Evolutionary conservation across 495 filamentous ascomycete species (phyloP).

Genomic region (Xylaria castorea): DNA sequence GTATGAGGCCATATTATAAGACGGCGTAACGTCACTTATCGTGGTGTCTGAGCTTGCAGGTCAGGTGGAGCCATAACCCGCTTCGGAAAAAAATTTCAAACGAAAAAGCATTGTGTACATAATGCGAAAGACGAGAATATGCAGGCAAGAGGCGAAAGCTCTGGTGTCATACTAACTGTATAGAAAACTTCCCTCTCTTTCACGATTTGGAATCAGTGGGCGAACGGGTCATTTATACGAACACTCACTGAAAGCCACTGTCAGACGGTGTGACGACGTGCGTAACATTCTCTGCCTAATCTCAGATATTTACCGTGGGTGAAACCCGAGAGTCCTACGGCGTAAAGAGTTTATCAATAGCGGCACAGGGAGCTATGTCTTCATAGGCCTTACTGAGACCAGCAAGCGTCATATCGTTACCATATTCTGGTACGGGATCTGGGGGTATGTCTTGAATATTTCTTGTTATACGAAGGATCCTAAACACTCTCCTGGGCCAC

Average conservation of each 20-base stretch:
- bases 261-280: conserved; percentile 5
- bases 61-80: neutral
- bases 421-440: neutral
- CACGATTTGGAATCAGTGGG: conserved; percentile 4
- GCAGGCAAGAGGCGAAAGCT: neutral
- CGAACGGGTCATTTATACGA: neutral
- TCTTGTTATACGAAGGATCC: neutral
- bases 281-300: neutral
- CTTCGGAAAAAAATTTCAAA: neutral
- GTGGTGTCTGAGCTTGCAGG: neutral
- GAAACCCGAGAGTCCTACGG: conserved; percentile 7
- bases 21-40: neutral
- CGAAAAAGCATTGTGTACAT: neutral
- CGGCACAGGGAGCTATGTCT: neutral
- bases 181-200: neutral
- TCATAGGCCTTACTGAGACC: neutral
- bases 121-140: neutral
- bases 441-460: neutral
- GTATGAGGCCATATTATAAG: conserved; percentile 4
- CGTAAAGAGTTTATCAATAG: neutral
- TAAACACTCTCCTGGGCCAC: neutral
- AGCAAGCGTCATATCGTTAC: neutral
- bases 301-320: neutral
- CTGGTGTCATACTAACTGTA: neutral
- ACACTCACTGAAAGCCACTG: neutral